Evolutionary conservation across 345 rosid genomes (phyloP), one percentile per base, ranked within the genome.

Genomic region (Citrus cavaleriei): DNA sequence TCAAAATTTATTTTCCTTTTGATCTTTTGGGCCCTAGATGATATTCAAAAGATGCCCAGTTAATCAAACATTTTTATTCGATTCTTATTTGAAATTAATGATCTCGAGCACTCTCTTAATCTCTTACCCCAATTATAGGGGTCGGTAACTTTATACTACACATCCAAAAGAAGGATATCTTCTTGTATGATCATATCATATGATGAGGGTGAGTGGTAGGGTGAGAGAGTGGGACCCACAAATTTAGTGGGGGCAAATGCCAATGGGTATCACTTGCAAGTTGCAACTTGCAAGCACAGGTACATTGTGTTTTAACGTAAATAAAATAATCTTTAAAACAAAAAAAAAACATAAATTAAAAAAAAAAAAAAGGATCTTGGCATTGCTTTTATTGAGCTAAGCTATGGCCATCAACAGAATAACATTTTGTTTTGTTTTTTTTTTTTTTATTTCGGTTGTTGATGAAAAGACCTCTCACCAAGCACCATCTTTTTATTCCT

Each of bases 381-480:
- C 51, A 32, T 49, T 77, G 81, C 74, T 80, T 76, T 66, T 84
- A 74, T 72, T 61, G 77, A 62, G 61, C 40, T 35, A 68, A 73
- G 73, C 42, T 68, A 68, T 79, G 77, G 35, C 10, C 21, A 65
- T 22, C 87, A 79, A 73, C 75, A 46, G 79, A 78, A 80, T 81
- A 34, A 68, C 74, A 78, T 71, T 82, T 81, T 77, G 72, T 79
- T 82, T 68, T 51, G 0, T 75, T 64, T 5, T 5, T 5, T 34
- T 34, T 34, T 34, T 34, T 34, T 32, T 79, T 82, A 59, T 49
- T 35, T 32, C 79, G 84, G 86, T 87, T 84, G 85, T 82, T 83
- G 85, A 73, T 84, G 91, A 87, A 82, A 87, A 87, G 89, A 90
- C 90, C 79, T 40, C 85, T 84, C 86, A 88, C 84, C 90, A 86